A percentile compares a stretch with the other conserved stretches of the same genome.
Conservation (phyloP, 176 grass and related monocot species). For the Carex cristatella region DNA sequence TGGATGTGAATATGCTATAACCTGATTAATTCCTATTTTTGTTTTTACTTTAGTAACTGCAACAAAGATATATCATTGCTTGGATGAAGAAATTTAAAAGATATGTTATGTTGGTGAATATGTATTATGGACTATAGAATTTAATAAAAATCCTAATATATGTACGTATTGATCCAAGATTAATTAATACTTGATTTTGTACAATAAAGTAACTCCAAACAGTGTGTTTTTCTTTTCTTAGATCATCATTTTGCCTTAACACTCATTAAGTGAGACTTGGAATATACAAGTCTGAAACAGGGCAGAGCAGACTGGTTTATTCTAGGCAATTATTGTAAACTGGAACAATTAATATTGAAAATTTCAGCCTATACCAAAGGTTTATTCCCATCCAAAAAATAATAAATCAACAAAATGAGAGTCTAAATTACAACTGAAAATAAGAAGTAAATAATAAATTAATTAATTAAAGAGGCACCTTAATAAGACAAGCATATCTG, state of each 20-base stretch:
- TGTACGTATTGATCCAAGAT: too few relatives aligned
- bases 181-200: background rate
- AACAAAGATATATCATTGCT: too few relatives aligned
- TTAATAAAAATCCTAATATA: too few relatives aligned
- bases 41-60: too few relatives aligned
- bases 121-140: too few relatives aligned
- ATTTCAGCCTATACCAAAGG: background rate
- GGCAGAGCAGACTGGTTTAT: background rate
- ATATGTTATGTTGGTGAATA: too few relatives aligned
- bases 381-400: background rate
- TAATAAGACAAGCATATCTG: background rate
- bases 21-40: too few relatives aligned
- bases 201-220: background rate
- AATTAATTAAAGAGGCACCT: constrained; percentile 31
- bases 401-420: background rate
- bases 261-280: background rate
- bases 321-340: background rate
- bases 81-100: too few relatives aligned
- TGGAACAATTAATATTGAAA: background rate
- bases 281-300: background rate
- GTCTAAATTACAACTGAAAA: background rate
- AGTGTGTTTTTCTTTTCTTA: background rate
- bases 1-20: too few relatives aligned
- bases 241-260: background rate
- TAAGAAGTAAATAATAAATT: constrained; percentile 12